Evolutionary conservation across 345 rosid genomes (phyloP).

Genomic region (Anacardium occidentale): DNA sequence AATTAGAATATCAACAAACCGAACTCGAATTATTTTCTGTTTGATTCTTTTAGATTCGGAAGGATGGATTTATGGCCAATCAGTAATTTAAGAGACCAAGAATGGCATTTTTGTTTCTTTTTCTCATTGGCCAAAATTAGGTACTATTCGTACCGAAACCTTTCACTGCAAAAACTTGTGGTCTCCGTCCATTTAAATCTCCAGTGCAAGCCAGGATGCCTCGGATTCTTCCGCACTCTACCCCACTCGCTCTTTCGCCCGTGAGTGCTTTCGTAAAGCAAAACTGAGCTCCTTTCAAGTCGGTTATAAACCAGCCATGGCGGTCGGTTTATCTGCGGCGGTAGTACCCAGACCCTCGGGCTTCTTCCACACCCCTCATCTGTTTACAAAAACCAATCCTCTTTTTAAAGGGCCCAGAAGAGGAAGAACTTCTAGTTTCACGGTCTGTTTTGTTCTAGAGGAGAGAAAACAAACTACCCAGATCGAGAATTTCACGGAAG

Average conservation of each 20-base stretch:
- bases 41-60: too few species aligned
- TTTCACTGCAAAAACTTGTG: conserved; percentile 24
- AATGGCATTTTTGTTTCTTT: not conserved
- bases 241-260: conserved; percentile 1
- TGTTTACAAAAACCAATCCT: conserved; percentile 33
- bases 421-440: conserved; percentile 31
- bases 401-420: conserved; percentile 20
- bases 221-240: not conserved
- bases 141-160: not conserved
- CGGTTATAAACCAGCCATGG: conserved; percentile 44
- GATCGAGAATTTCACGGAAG: conserved; percentile 23
- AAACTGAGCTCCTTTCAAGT: not conserved
- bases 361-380: conserved; percentile 25
- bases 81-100: not conserved
- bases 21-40: too few species aligned
- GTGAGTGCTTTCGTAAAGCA: not conserved
- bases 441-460: conserved; percentile 66
- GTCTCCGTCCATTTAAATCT: conserved; percentile 36
- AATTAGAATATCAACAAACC: too few species aligned
- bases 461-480: conserved; percentile 45
- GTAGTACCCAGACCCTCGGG: conserved; percentile 43
- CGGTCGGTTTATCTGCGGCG: conserved; percentile 57
- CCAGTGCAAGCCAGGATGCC: not conserved
- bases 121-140: not conserved
- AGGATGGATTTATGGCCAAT: too few species aligned